Percentiles rank a stretch among this genome's conserved stretches.
These are phyloP conservation scores for Eruca vesicaria DNA, from an alignment of 441 rosid species.

Conservation along the genomic window DNA sequence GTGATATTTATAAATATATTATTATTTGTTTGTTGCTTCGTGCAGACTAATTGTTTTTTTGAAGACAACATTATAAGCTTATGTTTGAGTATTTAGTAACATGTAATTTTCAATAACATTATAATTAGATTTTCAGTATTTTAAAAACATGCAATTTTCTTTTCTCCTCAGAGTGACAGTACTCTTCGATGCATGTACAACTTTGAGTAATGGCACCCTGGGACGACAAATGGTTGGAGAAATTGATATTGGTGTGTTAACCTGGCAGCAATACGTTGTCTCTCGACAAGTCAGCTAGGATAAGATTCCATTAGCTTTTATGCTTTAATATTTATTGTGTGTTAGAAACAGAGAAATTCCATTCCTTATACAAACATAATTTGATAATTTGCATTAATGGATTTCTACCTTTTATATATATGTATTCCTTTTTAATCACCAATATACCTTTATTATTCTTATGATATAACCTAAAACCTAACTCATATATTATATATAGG, in stretches of 20 bases:
- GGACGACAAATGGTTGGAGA: neutral
- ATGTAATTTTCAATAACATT: neutral
- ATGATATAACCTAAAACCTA: no score
- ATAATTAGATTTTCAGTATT: neutral
- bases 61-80: neutral
- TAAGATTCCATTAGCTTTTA: neutral
- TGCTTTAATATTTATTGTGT: neutral
- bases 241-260: slow-evolving; percentile 8
- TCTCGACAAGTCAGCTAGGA: neutral
- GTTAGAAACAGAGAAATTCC: no score
- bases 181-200: slow-evolving; percentile 12
- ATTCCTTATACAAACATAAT: no score
- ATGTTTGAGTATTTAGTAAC: neutral
- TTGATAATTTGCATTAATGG: no score
- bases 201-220: neutral
- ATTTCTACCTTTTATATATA: no score
- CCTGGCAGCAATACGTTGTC: slow-evolving; percentile 8
- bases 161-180: neutral
- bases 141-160: neutral
- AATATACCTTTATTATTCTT: no score
- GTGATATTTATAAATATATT: no score
- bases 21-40: no score
- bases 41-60: neutral
- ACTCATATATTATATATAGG: no score
- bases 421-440: no score